Percentiles rank a stretch among this genome's conserved stretches.
These are phyloP conservation scores for Effrenium voratum DNA, from an alignment of 73 alveolate genomes.

Conservation along the genomic window DNA sequence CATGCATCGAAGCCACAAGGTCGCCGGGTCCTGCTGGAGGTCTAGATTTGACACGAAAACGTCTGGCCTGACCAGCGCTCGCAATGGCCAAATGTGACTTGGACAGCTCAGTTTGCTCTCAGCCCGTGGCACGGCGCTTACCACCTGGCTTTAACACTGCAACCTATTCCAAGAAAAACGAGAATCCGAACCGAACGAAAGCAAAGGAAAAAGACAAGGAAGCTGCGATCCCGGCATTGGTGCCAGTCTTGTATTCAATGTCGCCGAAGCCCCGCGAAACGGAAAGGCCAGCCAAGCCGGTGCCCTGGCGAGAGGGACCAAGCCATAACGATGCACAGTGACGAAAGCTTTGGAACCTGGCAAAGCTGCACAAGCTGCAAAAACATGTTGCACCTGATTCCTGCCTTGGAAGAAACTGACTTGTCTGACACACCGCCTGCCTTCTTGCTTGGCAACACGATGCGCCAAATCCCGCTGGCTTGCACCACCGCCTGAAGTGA, in stretches of 20 bases:
- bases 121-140: constrained; percentile 78
- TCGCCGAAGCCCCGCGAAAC: constrained; percentile 91
- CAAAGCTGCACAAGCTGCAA: too few relatives aligned
- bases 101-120: background rate
- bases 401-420: too few relatives aligned
- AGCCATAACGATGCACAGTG: background rate
- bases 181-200: background rate
- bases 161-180: too few relatives aligned
- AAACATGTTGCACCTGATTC: too few relatives aligned
- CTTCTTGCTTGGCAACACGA: constrained; percentile 91
- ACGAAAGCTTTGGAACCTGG: too few relatives aligned
- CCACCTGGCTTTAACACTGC: constrained; percentile 59
- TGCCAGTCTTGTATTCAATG: constrained; percentile 84
- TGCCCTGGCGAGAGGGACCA: constrained; percentile 32
- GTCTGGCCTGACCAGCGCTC: constrained; percentile 26
- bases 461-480: constrained; percentile 91
- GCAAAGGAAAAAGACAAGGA: background rate
- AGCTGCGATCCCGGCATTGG: constrained; percentile 31
- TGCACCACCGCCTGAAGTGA: constrained; percentile 53
- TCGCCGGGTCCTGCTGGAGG: constrained; percentile 31
- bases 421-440: too few relatives aligned
- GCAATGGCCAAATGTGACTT: background rate
- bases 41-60: constrained; percentile 62
- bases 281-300: constrained; percentile 83
- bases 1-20: too few relatives aligned